Base-by-base conservation (phyloP, 148 eudicot genomes). In the Chenopodium formosanum region DNA sequence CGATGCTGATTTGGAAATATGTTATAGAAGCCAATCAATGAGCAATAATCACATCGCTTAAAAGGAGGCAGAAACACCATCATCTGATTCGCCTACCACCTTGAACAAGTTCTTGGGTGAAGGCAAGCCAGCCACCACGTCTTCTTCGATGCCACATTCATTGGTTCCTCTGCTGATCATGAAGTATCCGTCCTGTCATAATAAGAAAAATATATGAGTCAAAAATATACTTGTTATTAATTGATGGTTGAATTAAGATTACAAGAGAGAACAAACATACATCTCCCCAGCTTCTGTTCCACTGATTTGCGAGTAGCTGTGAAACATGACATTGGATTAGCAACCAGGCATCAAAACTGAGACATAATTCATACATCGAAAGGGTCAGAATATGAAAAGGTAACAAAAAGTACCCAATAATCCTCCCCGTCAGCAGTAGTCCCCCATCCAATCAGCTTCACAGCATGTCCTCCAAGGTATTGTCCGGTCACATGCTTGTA, bases 371-470 rank as follows among this genome's bases (percentile, higher is more conserved):
- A 29, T 6, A 50, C 9, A 0, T 23, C 1, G 2, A 7, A 47
- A 80, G 25, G 58, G 11, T 4, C 1, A 10, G 3, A 75, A 58
- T 4, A 2, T 14, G 62, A 53, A 1, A 60, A 58, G 67, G 11
- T n/a, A 16, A 73, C n/a, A 56, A 70, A 13, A 60, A 53, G 25
- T 91, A 95, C 98, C 98, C 98, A 95, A 68, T 93, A 95, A 82
- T 93, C 96, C 81, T 93, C 98, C 29, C 98, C 98, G 31, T 88
- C 93, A 10, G 91, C 90, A 8, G 93, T 73, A 32, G 97, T 92
- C 78, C 97, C 97, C 98, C 98, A 95, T 85, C 98, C 98, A 29
- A 95, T 95, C 70, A 95, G 87, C 92, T 95, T 95, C 62, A 95
- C 98, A 32, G 98, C 98, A 84, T 95, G 98, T 67, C 98, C 98